Evolutionary conservation across 2,329 filamentous ascomycete species (phyloP).

Genomic region (Emmonsiellopsis sp.): DNA sequence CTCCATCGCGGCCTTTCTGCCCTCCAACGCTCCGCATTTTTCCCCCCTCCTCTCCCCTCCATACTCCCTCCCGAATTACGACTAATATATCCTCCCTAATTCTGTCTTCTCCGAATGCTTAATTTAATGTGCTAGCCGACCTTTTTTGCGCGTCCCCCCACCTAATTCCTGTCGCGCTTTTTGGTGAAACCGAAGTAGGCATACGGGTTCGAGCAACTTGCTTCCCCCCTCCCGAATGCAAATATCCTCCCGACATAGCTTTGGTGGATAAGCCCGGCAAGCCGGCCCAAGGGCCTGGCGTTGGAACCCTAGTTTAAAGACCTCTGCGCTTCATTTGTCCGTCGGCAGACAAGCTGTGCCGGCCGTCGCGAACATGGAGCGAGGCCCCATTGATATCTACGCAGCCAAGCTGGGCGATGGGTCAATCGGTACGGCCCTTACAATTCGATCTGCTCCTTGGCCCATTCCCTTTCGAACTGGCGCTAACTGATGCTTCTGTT

Average conservation of each 20-base stretch:
- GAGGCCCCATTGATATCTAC: conserved; percentile 42
- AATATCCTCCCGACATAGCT: neutral
- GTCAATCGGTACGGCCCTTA: conserved; percentile 34
- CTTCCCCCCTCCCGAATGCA: neutral
- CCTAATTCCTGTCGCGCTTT: neutral
- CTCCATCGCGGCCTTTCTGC: neutral
- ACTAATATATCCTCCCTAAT: no score
- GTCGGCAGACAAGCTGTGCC: neutral
- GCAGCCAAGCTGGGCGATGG: conserved; percentile 41
- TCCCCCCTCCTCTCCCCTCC: neutral
- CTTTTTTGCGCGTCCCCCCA: neutral
- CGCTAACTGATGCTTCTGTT: neutral
- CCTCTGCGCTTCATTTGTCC: no score
- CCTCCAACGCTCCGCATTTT: neutral
- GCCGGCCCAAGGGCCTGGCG: conserved; percentile 15
- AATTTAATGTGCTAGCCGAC: no score
- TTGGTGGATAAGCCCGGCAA: neutral
- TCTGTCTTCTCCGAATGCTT: no score
- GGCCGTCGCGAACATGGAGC: conserved; percentile 25
- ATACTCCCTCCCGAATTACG: neutral
- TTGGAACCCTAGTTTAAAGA: neutral
- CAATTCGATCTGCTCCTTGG: neutral
- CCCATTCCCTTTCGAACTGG: neutral
- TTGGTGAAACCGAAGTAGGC: neutral
- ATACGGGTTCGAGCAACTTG: neutral